phyloP scores from a whole-genome alignment of 352 stramenopile genomes.

The Pythium periplocum region DNA sequence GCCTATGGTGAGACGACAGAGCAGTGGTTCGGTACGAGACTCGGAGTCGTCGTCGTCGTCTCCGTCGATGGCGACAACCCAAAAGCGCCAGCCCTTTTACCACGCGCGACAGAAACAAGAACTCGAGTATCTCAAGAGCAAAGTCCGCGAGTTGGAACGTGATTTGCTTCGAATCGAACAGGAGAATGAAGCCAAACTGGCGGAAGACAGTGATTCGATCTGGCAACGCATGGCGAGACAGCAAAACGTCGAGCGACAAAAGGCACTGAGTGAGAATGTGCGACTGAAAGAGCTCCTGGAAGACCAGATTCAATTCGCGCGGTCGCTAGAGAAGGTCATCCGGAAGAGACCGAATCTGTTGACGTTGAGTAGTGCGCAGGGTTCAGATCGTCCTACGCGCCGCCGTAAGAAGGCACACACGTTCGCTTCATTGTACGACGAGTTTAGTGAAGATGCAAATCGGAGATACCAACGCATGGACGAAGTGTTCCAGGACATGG shows the following conservation, averaged over 20 bases:
- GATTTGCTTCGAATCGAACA: constrained; percentile 19
- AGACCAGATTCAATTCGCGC: constrained; percentile 31
- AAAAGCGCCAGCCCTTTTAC: constrained; percentile 5
- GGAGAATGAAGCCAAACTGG: constrained; percentile 18
- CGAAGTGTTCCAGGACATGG: constrained; percentile 12
- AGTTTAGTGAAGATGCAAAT: constrained; percentile 17
- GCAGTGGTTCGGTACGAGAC: not conserved
- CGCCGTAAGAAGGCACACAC: constrained; percentile 4
- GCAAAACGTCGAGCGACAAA: constrained; percentile 27
- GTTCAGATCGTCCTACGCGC: not conserved
- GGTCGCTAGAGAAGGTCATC: constrained; percentile 27
- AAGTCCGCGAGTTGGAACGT: constrained; percentile 27
- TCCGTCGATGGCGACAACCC: not conserved
- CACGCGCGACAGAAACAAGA: constrained; percentile 33
- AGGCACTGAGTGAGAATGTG: constrained; percentile 30
- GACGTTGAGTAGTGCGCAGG: constrained; percentile 7
- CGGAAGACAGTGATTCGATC: constrained; percentile 15
- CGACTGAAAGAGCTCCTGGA: constrained; percentile 22
- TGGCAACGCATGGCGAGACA: constrained; percentile 38
- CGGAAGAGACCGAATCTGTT: constrained; percentile 29
- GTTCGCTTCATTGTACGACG: constrained; percentile 11
- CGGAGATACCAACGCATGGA: constrained; percentile 20
- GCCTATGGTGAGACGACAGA: too few species aligned
- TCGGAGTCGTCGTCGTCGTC: constrained; percentile 4
- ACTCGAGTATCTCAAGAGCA: constrained; percentile 31